These are phyloP conservation scores for Trichoderma harzianum DNA, from an alignment of 2,329 filamentous ascomycete species.

Conservation along the genomic window DNA sequence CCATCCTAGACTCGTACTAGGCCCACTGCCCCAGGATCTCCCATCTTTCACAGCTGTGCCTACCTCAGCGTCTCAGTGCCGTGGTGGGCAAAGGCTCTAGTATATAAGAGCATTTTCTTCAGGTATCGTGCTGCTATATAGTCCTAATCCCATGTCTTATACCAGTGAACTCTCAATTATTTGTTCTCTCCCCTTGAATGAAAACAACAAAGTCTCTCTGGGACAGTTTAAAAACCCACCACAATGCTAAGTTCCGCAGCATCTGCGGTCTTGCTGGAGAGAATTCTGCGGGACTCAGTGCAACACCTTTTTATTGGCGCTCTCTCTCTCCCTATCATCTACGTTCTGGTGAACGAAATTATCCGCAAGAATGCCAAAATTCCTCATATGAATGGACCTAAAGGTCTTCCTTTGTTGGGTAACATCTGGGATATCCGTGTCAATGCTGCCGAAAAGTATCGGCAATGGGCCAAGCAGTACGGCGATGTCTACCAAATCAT, in stretches of 20 bases:
- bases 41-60: background rate
- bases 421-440: constrained; percentile 53
- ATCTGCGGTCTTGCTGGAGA: background rate
- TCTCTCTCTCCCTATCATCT: background rate
- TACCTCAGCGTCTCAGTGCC: background rate
- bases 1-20: background rate
- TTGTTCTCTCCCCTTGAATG: background rate
- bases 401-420: constrained; percentile 51
- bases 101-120: background rate
- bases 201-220: background rate
- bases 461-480: constrained; percentile 49
- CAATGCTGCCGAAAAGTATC: constrained; percentile 56
- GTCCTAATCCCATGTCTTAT: background rate
- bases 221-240: background rate
- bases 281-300: background rate
- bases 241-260: background rate
- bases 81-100: background rate
- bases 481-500: constrained; percentile 54
- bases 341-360: background rate
- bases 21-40: background rate
- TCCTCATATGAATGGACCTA: constrained; percentile 45
- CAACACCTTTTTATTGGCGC: background rate
- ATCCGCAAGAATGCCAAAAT: constrained; percentile 38
- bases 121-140: background rate
- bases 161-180: background rate